phyloP scores from a whole-genome alignment of 2,329 filamentous ascomycete genomes.

The Raffaelea ambrosiae region DNA sequence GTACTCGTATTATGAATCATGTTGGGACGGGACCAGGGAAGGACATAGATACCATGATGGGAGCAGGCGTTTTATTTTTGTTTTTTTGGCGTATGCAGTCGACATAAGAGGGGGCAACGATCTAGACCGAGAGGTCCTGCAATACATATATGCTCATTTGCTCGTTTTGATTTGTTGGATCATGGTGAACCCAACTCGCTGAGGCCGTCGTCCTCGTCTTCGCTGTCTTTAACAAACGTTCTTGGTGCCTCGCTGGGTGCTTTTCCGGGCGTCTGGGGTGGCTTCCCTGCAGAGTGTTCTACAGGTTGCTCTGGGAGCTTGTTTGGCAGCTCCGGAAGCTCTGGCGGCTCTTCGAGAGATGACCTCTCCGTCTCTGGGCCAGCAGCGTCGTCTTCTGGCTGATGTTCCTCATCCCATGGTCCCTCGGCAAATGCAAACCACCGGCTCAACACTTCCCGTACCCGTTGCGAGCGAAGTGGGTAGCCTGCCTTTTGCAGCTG shows the following conservation, averaged over 20 bases:
- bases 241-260: background rate
- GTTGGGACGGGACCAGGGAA: conserved; percentile 9
- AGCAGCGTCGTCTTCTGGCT: background rate
- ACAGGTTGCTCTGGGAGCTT: too few relatives aligned
- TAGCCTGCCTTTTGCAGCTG: conserved; percentile 12
- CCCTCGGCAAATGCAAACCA: conserved; percentile 53
- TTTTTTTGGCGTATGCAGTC: conserved; percentile 11
- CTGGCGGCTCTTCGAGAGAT: background rate
- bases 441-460: conserved; percentile 48
- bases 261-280: background rate
- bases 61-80: background rate
- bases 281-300: background rate
- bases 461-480: conserved; percentile 8
- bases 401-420: conserved; percentile 21
- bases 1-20: conserved; percentile 17
- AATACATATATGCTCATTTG: background rate
- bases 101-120: conserved; percentile 12
- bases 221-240: conserved; percentile 10
- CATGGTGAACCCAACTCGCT: background rate
- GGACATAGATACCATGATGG: conserved; percentile 22
- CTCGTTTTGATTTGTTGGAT: background rate
- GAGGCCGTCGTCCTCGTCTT: conserved; percentile 9
- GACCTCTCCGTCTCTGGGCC: too few relatives aligned
- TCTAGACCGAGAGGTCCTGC: too few relatives aligned
- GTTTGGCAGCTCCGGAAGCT: too few relatives aligned